Percentiles rank a stretch among this genome's conserved stretches.
phyloP scores from a whole-genome alignment of 257 asterid species.

The Marsdenia floribunda region DNA sequence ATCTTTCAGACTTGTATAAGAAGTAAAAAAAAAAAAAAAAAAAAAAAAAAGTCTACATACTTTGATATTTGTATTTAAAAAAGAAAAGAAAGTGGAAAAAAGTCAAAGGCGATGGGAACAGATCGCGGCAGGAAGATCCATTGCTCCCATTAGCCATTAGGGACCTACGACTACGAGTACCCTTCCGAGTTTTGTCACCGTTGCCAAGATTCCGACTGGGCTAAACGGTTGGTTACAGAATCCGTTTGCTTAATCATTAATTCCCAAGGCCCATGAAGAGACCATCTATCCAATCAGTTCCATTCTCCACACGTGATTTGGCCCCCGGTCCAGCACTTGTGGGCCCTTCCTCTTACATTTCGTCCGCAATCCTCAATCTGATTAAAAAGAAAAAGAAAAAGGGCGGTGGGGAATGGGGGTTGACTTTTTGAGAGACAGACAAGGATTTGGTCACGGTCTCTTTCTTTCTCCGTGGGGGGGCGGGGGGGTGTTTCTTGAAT shows the following conservation, averaged over 20 bases:
- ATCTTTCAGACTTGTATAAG: too few species aligned
- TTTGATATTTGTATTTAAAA: too few species aligned
- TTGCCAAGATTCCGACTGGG: neutral
- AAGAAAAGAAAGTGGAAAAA: too few species aligned
- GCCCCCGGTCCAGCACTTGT: conserved; percentile 15
- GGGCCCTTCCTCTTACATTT: conserved; percentile 20
- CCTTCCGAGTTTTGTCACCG: too few species aligned
- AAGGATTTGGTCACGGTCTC: conserved; percentile 36
- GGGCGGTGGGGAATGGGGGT: conserved; percentile 10
- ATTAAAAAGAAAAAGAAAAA: neutral
- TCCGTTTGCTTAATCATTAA: neutral
- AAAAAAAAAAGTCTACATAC: too few species aligned
- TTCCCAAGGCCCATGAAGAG: conserved; percentile 7
- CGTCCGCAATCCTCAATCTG: neutral
- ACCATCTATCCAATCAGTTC: conserved; percentile 26
- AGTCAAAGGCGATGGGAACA: too few species aligned
- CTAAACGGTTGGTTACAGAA: neutral
- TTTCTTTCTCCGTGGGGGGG: neutral
- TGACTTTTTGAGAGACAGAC: conserved; percentile 47
- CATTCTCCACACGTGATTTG: conserved; percentile 29
- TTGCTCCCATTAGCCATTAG: too few species aligned
- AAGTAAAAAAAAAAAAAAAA: too few species aligned
- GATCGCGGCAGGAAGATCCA: too few species aligned
- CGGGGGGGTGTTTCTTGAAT: conserved; percentile 20
- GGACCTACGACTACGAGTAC: too few species aligned